A percentile compares a stretch with the other conserved stretches of the same genome.
These are phyloP conservation scores for Brassica incana DNA, from an alignment of 345 rosid species.

Conservation along the genomic window DNA sequence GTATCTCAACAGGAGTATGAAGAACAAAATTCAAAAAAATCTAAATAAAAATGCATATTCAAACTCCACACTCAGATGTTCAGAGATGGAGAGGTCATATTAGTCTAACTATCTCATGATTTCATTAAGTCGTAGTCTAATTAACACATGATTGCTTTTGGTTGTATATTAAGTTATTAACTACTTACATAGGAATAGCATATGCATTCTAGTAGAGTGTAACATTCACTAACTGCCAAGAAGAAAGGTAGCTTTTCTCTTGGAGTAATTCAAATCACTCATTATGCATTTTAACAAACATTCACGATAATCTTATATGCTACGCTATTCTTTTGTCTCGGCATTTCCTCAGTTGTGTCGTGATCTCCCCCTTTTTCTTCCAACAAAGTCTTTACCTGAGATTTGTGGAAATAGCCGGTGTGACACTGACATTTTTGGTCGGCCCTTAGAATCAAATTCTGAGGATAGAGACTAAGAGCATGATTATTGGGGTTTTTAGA, in stretches of 20 bases:
- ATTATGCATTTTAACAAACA: constrained; percentile 34
- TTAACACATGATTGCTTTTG: constrained; percentile 19
- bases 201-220: constrained; percentile 12
- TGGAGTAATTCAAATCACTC: constrained; percentile 4
- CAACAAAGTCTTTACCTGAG: neutral
- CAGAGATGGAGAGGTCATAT: neutral
- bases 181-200: neutral
- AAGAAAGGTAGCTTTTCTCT: neutral
- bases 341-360: neutral
- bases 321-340: constrained; percentile 24
- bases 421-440: constrained; percentile 12
- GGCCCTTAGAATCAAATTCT: neutral
- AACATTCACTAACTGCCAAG: constrained; percentile 11
- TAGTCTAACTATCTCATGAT: constrained; percentile 5
- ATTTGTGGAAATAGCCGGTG: neutral
- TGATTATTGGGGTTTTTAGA: no score
- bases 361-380: neutral
- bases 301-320: constrained; percentile 26
- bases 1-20: neutral
- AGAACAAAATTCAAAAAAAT: neutral
- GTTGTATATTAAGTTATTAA: neutral
- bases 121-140: neutral
- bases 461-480: neutral
- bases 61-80: neutral
- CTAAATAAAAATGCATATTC: neutral